Evolutionary conservation across 164 flowering plant genomes (phyloP).

Genomic region (Liriodendron chinense): DNA sequence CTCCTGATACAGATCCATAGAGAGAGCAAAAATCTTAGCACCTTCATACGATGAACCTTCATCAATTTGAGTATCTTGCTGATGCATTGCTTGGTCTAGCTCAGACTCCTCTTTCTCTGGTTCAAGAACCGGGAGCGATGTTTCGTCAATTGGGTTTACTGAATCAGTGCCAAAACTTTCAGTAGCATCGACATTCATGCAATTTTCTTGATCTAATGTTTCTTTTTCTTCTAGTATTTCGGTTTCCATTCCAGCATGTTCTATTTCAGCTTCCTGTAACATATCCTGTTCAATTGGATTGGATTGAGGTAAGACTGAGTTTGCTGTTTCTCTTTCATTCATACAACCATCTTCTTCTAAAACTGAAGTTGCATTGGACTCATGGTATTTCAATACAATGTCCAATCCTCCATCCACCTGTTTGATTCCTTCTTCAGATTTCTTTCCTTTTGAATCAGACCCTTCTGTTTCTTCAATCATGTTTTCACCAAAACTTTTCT

Average conservation of each 20-base stretch:
- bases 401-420: background rate
- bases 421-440: background rate
- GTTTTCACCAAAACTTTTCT: background rate
- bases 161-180: conserved; percentile 2
- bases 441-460: background rate
- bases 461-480: conserved; percentile 8
- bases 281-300: conserved; percentile 10
- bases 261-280: conserved; percentile 5
- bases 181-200: background rate
- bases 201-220: conserved; percentile 9
- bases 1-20: background rate
- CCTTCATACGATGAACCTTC: background rate
- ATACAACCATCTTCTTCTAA: background rate
- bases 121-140: conserved; percentile 1
- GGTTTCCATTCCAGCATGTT: conserved; percentile 1
- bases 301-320: background rate
- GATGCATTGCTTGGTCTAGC: background rate
- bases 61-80: background rate
- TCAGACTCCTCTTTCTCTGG: background rate
- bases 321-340: background rate
- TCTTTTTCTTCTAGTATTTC: background rate
- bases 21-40: background rate
- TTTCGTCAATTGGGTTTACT: conserved; percentile 2
- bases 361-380: background rate
- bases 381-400: background rate